These are phyloP conservation scores for Populus ilicifolia DNA, from an alignment of 345 rosid species.

Conservation along the genomic window DNA sequence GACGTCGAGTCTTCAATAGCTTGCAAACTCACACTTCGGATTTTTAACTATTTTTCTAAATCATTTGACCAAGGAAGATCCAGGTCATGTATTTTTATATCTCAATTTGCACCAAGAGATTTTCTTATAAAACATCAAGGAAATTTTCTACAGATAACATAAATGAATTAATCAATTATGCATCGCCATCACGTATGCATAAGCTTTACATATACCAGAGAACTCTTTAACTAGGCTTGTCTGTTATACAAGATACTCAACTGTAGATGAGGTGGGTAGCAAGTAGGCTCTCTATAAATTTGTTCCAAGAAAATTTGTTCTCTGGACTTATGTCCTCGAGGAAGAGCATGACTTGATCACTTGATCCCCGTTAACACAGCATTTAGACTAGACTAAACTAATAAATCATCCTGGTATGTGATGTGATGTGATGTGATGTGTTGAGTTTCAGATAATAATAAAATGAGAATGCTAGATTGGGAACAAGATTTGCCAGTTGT, in stretches of 20 bases:
- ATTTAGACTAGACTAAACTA: no score
- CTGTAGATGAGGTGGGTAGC: not conserved
- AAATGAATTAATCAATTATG: no score
- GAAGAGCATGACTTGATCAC: not conserved
- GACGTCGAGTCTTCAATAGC: no score
- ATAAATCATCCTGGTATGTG: not conserved
- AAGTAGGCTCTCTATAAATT: no score
- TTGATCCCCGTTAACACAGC: not conserved
- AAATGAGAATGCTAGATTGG: not conserved
- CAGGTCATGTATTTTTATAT: not conserved
- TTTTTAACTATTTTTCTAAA: not conserved
- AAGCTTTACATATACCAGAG: no score
- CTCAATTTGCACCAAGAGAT: conserved; percentile 1
- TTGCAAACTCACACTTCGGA: not conserved
- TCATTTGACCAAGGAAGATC: conserved; percentile 6
- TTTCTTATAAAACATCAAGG: not conserved
- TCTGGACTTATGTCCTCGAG: not conserved
- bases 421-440: no score
- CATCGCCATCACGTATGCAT: no score
- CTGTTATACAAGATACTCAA: not conserved
- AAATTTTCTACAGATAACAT: no score
- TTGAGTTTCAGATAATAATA: not conserved
- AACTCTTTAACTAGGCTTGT: no score
- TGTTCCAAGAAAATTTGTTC: not conserved
- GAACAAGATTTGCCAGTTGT: not conserved